Base-by-base conservation (phyloP, 192 early-diverging fungal species). In the Coemansia sp. region DNA sequence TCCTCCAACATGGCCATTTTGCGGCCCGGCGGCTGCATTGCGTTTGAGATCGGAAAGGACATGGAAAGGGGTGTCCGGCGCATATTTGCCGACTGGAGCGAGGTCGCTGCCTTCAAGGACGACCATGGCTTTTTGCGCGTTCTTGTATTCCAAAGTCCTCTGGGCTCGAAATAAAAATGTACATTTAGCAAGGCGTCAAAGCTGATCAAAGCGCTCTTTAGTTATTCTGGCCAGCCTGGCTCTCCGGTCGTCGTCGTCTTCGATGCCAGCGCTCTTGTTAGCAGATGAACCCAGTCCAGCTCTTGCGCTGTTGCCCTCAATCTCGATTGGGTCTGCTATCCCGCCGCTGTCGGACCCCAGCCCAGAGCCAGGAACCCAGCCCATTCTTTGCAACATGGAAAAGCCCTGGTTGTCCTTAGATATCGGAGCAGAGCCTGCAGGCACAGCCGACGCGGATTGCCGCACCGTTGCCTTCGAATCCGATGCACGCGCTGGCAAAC, bases 31-130 rank as follows among this genome's bases (percentile, higher is more conserved):
- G 82, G 78, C 0, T 58, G 55, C 56, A 75, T 87, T 7, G 67
- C 72, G 1, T 64, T 88, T 24, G 87, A 88, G 56, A 81, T 84
- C 49, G 87, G 87, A 45, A 85, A 83, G 51, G 85, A 67, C 4
- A 88, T 87, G 85, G 81, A 76, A 32, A 59, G 36, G 7, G 68
- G 72, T 14, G 83, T 88, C 6, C 62, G 75, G 1, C 60, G 68
- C 18, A 85, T 87, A 16, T 88, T 83, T 65, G 50, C 36, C 2
- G 84, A 78, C 55, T 66, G 82, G 71, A 53, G 34, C 1, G 74
- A 83, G 60, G 69, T 73, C 28, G 60, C 23, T 0, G 52, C 78
- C 1, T 20, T 64, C 19, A 73, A 76, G 28, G 87, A 88, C 61
- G 48, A 53, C 6, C 78, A 85, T 28, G 83, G 78, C 6, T 86